Evolutionary conservation across 2,329 filamentous ascomycete genomes (phyloP).

Genomic region (Xylaria sp.): DNA sequence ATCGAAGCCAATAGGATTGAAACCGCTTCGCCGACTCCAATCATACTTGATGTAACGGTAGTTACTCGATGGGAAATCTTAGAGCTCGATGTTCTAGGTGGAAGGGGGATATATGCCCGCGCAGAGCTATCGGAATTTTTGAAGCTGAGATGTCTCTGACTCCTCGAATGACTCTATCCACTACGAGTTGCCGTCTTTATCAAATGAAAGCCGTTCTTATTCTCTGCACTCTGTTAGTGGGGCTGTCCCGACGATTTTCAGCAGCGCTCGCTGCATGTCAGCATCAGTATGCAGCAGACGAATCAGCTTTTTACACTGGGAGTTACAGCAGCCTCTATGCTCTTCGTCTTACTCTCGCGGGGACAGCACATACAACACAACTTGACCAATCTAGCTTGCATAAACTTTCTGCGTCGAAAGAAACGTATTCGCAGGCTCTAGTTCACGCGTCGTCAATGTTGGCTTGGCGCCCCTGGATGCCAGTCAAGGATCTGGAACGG

Average conservation of each 20-base stretch:
- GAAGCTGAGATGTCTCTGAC: constrained; percentile 21
- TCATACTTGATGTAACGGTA: constrained; percentile 26
- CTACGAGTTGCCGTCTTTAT: constrained; percentile 21
- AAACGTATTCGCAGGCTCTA: constrained; percentile 19
- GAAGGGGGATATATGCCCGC: constrained; percentile 19
- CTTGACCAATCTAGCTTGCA: constrained; percentile 31
- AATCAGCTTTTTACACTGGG: constrained; percentile 33
- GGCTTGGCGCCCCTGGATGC: constrained; percentile 20
- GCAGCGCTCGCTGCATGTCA: constrained; percentile 39
- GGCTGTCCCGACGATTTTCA: constrained; percentile 25
- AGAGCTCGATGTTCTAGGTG: constrained; percentile 15
- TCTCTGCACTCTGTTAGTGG: constrained; percentile 30
- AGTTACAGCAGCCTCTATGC: constrained; percentile 30
- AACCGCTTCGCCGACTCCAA: constrained; percentile 31
- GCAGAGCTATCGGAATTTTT: constrained; percentile 7
- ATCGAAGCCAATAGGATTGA: constrained; percentile 31
- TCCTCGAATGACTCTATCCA: constrained; percentile 33
- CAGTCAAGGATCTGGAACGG: constrained; percentile 22
- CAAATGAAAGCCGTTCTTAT: constrained; percentile 29
- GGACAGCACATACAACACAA: constrained; percentile 27
- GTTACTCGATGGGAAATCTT: constrained; percentile 31
- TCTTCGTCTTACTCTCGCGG: constrained; percentile 32
- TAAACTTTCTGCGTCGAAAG: constrained; percentile 24
- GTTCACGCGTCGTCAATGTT: constrained; percentile 18
- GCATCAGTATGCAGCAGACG: constrained; percentile 22